These are phyloP conservation scores for Aspergillus ruber DNA, from an alignment of 2,329 filamentous ascomycete genomes.

Conservation along the genomic window DNA sequence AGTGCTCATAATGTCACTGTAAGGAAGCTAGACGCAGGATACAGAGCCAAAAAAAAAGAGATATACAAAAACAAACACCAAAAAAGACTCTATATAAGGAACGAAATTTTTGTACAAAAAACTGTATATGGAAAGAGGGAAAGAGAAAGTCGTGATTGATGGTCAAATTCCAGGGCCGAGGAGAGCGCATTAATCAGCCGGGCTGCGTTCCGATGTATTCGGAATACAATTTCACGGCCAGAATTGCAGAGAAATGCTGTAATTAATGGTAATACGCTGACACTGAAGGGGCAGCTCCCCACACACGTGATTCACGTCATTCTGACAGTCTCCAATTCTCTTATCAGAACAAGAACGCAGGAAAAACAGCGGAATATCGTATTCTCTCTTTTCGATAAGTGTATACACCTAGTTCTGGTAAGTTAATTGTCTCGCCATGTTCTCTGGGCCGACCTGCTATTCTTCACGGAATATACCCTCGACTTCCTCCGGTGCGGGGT, in stretches of 20 bases:
- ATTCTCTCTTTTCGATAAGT: not conserved
- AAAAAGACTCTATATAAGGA: not conserved
- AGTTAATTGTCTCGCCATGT: no score
- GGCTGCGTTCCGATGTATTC: not conserved
- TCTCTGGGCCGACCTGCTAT: no score
- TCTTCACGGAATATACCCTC: no score
- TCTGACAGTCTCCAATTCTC: not conserved
- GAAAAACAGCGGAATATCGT: not conserved
- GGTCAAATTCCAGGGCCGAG: not conserved
- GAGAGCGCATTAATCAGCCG: slow-evolving; percentile 2
- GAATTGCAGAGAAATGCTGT: not conserved
- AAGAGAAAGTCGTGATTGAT: not conserved
- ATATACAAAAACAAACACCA: not conserved
- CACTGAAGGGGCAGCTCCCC: slow-evolving; percentile 16
- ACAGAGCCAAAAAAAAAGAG: not conserved
- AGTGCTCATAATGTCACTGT: slow-evolving; percentile 19
- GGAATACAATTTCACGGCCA: slow-evolving; percentile 1
- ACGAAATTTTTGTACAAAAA: not conserved
- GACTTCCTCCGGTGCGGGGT: not conserved
- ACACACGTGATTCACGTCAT: slow-evolving; percentile 22
- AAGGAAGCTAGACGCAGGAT: not conserved
- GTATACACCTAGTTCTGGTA: no score
- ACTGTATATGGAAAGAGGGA: not conserved
- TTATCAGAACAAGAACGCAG: not conserved
- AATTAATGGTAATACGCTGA: slow-evolving; percentile 6